Evolutionary conservation across 306 rosid species (phyloP), one percentile per base, ranked within the genome.

Genomic region (Luffa acutangula): DNA sequence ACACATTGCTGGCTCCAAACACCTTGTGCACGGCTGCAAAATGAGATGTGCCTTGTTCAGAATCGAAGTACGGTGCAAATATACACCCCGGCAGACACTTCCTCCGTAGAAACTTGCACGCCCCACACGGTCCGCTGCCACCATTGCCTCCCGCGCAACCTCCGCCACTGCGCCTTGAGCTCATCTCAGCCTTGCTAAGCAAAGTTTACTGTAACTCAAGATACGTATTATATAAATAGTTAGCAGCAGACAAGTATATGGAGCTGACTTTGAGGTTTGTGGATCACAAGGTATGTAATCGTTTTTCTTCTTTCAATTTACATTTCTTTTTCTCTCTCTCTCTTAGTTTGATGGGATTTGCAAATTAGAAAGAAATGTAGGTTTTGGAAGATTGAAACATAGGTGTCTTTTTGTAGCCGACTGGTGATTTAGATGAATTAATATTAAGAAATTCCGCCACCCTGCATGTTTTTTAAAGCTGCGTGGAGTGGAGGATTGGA

Each of bases 41-140:
- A 71, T 71, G 77, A 12, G 77, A 18, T 25, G 57, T 10, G 39
- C 77, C 77, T 21, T 71, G 77, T 48, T 71, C 77, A 2, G 77
- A 71, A 58, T 71, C 77, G 41, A 71, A 71, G 77, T 71, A 71
- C 2, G 77, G 77, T 20, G 77, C 77, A 71, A 71, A 71, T 21
- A 71, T 71, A 48, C 77, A 71, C 57, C 52, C 77, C 0, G 77
- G 41, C 20, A 2, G 36, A 71, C 77, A 71, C 58, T 71, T 71
- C 77, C 77, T 71, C 21, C 77, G 41, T 20, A 71, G 58, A 71
- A 71, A 71, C 41, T 71, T 71, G 57, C 77, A 71, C 39, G 77
- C 77, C n/a, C 77, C 77, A 13, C 77, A 71, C 9, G 77, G 77
- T 71, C 77, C 41, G 9, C 56, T 49, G n/a, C 76, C 33, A 1